Evolutionary conservation across 2,329 filamentous ascomycete species (phyloP).

Genomic region (Pseudogymnoascus destructans): DNA sequence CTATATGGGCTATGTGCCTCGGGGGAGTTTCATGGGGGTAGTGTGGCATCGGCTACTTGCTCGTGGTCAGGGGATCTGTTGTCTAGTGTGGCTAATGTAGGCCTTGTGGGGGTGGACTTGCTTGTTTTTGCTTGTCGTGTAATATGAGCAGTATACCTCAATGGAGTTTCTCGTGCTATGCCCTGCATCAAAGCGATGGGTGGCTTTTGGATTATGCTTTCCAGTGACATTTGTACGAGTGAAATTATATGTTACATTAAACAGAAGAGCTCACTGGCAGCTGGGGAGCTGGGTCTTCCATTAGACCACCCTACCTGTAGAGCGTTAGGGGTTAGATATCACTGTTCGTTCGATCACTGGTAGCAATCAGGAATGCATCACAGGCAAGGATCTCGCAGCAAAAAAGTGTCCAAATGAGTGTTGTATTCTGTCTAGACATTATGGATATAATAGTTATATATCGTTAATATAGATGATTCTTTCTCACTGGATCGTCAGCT

Average conservation of each 20-base stretch:
- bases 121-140: conserved; percentile 1
- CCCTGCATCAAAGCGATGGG: neutral
- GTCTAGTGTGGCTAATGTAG: conserved; percentile 1
- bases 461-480: neutral
- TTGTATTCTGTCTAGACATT: neutral
- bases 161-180: neutral
- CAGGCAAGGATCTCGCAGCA: neutral
- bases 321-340: neutral
- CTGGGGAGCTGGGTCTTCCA: no score
- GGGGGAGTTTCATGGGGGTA: neutral
- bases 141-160: conserved; percentile 8
- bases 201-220: neutral
- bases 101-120: neutral
- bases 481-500: neutral
- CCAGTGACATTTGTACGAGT: neutral
- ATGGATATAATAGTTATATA: neutral
- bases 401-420: neutral
- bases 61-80: neutral
- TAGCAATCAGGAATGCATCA: neutral
- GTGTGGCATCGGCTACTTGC: neutral
- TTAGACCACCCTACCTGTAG: neutral
- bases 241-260: neutral
- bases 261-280: neutral
- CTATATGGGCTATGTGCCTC: neutral
- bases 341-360: neutral